Conservation (phyloP, 805 yeast species). For the Saccharomycopsis fermentans region DNA sequence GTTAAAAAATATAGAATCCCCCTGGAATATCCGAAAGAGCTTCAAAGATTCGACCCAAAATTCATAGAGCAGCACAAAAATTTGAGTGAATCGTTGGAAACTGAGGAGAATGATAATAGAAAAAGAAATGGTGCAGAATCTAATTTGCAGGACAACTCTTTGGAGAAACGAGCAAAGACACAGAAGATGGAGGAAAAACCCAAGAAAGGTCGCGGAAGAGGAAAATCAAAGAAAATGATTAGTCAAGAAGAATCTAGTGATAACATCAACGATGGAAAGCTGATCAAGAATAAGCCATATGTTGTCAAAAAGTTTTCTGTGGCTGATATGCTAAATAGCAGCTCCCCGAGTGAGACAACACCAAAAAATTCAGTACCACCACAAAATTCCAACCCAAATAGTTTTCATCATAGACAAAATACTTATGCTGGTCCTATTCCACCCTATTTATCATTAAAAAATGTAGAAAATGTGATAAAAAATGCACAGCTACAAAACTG, state of each 20-base stretch:
- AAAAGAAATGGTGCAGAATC: background rate
- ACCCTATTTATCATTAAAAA: slow-evolving; percentile 6
- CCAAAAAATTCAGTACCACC: background rate
- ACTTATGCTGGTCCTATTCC: slow-evolving; percentile 16
- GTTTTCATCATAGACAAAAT: background rate
- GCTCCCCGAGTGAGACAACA: background rate
- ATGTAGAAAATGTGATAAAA: slow-evolving; percentile 3
- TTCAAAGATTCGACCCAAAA: slow-evolving; percentile 25
- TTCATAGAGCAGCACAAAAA: background rate
- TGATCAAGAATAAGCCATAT: background rate
- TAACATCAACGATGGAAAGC: background rate
- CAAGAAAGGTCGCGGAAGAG: background rate
- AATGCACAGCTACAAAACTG: slow-evolving; percentile 11
- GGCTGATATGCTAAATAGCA: background rate
- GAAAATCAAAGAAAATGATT: background rate
- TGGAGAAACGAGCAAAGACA: background rate
- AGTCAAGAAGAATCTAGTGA: background rate
- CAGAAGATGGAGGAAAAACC: background rate
- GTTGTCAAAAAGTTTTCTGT: background rate
- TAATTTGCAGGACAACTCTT: background rate
- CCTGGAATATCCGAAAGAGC: slow-evolving; percentile 45
- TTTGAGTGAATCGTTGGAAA: background rate
- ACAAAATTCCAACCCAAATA: background rate
- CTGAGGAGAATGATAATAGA: background rate
- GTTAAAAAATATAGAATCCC: slow-evolving; percentile 62